Conservation (phyloP, 257 asterid genomes). For the Cruciata laevipes region DNA sequence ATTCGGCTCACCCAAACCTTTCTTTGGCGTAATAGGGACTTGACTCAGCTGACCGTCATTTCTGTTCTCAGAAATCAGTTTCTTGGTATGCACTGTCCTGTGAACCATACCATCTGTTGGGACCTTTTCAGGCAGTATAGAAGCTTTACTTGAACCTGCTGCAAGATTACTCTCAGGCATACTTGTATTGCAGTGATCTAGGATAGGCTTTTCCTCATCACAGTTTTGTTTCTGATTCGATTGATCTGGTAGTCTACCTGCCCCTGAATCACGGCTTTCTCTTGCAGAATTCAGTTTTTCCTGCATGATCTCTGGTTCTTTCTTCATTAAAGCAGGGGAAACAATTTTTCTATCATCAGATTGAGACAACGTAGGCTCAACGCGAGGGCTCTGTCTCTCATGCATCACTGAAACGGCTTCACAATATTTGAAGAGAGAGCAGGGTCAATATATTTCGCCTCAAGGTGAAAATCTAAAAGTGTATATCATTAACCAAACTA, state of each 20-base stretch:
- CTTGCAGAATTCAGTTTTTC: slow-evolving; percentile 12
- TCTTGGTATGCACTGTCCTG: neutral
- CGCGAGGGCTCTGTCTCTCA: slow-evolving; percentile 21
- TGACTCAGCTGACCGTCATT: neutral
- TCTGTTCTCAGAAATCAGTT: slow-evolving; percentile 10
- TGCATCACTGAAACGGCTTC: slow-evolving; percentile 23
- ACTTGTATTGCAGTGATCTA: neutral
- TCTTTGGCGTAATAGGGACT: slow-evolving; percentile 3
- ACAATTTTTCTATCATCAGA: slow-evolving; percentile 21
- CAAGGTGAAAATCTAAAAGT: slow-evolving; percentile 25
- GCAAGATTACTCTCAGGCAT: slow-evolving; percentile 1
- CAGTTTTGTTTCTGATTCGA: neutral
- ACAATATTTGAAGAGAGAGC: slow-evolving; percentile 12
- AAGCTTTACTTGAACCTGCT: slow-evolving; percentile 5
- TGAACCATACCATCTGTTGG: neutral
- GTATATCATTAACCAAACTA: slow-evolving; percentile 22
- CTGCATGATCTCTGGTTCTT: slow-evolving; percentile 20
- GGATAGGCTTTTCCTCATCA: neutral
- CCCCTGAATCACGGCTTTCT: slow-evolving; percentile 3
- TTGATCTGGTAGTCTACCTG: neutral
- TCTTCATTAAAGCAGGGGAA: slow-evolving; percentile 9
- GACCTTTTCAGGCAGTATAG: slow-evolving; percentile 4
- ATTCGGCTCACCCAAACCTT: slow-evolving; percentile 13
- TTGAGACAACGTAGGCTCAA: slow-evolving; percentile 16
- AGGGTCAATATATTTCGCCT: neutral